These are phyloP conservation scores for Blastobotrys chiropterorum DNA, from an alignment of 805 yeast species.

Conservation along the genomic window DNA sequence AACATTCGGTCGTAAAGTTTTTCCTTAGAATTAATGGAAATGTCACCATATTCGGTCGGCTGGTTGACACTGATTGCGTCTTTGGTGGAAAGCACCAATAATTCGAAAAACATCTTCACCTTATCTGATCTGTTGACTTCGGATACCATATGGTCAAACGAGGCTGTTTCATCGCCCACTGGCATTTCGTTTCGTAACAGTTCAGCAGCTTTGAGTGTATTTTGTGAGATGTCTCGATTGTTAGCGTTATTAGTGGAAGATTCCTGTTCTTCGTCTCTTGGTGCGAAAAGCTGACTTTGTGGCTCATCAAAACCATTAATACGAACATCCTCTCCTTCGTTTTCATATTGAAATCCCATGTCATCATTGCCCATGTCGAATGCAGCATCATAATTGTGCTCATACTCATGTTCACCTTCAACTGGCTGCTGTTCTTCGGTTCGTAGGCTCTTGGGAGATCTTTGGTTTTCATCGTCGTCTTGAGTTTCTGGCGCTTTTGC, in stretches of 20 bases:
- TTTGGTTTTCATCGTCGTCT: not conserved
- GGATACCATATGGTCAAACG: constrained; percentile 27
- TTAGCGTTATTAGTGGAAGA: not conserved
- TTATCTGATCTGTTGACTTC: constrained; percentile 47
- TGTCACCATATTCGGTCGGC: constrained; percentile 52
- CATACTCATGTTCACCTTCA: constrained; percentile 4
- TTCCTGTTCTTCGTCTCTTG: constrained; percentile 1
- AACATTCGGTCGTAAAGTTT: constrained; percentile 27
- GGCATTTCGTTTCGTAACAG: constrained; percentile 24
- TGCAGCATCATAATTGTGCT: not conserved
- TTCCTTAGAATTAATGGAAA: constrained; percentile 45
- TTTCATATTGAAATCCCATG: not conserved
- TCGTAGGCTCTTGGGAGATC: constrained; percentile 1
- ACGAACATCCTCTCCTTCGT: constrained; percentile 4
- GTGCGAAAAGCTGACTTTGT: constrained; percentile 4
- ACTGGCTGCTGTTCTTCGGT: not conserved
- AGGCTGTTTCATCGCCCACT: constrained; percentile 24
- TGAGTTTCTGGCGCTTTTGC: not conserved
- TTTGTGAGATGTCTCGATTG: constrained; percentile 31
- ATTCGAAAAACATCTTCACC: constrained; percentile 70
- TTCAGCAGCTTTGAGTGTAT: constrained; percentile 50
- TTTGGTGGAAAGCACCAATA: constrained; percentile 72
- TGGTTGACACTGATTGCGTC: constrained; percentile 65
- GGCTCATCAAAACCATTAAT: constrained; percentile 12
- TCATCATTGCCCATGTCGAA: not conserved